Base-by-base conservation (phyloP, 225 moss, liverwort and hornwort genomes). In the Pleurozium schreberi region DNA sequence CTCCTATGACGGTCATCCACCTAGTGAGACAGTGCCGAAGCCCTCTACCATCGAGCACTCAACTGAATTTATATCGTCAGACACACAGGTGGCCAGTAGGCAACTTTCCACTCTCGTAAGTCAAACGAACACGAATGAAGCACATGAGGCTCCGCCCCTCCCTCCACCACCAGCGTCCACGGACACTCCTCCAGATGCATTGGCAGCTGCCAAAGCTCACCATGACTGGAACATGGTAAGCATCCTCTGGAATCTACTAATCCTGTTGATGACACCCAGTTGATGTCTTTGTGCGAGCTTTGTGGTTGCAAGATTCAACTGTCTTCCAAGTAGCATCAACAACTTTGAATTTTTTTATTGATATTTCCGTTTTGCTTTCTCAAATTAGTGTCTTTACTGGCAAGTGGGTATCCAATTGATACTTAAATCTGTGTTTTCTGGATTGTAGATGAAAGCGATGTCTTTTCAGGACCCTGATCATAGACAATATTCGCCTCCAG, bases 171-270 rank as follows among this genome's bases (percentile, higher is more conserved):
- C 87, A 36, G 88, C 66, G 61, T 77, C 83, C 36, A 40, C 59
- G 30, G 87, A 87, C 75, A 78, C 89, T 34, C 89, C 89, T 53
- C 86, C 93, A 89, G 94, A 93, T 75, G 91, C 92, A 22, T 89
- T 95, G 87, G 88, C 94, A 86, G 94, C 96, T 88, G 96, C 97
- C 58, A 96, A 94, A 88, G 90, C 95, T 58, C 93, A 97, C n/a
- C 96, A 95, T 88, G 97, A 96, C 91, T 96, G 91, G 95, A 95
- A 91, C 82, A 92, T 93, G 93, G 98, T 98, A 85, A 93, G 91
- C 66, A 80, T 28, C 34, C 61, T 45, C 43, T 87, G 67, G 23
- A 38, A 47, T 69, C 70, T 52, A 76, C 66, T 58, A 4, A 40
- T 55, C 62, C 42, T 83, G 77, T 60, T 70, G 23, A 80, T 78